Evolutionary conservation across 176 grass and related monocot species (phyloP).

Genomic region (Aegilops umbellulata): DNA sequence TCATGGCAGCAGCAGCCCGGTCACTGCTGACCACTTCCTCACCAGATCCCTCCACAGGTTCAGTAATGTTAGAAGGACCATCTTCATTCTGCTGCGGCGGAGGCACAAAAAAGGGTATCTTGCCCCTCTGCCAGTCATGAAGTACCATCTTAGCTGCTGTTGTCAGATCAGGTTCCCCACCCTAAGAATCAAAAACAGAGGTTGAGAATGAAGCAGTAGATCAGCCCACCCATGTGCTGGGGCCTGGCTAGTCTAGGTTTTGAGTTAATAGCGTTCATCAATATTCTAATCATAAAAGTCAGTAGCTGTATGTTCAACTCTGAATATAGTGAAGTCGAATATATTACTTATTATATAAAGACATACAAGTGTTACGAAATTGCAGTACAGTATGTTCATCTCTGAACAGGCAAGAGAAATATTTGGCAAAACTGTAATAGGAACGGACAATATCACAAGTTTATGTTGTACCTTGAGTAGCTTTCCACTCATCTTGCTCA

Average conservation of each 20-base stretch:
- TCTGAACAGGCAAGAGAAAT: background rate
- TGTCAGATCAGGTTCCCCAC: slow-evolving; percentile 85
- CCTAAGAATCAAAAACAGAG: slow-evolving; percentile 47
- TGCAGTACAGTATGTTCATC: too few relatives aligned
- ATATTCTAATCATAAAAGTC: background rate
- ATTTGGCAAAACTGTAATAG: slow-evolving; percentile 5
- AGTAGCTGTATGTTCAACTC: background rate
- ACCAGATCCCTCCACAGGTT: slow-evolving; percentile 29
- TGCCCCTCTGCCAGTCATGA: slow-evolving; percentile 98
- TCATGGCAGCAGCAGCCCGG: slow-evolving; percentile 69
- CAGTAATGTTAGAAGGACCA: slow-evolving; percentile 23
- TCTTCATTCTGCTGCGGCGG: slow-evolving; percentile 45
- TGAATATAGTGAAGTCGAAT: background rate
- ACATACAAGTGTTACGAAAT: background rate
- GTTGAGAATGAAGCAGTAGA: background rate
- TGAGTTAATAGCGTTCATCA: background rate
- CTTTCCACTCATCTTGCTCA: slow-evolving; percentile 78
- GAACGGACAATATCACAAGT: background rate
- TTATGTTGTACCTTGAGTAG: slow-evolving; percentile 71
- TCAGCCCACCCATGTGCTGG: background rate
- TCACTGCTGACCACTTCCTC: slow-evolving; percentile 54
- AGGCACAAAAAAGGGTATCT: slow-evolving; percentile 90
- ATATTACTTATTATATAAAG: background rate
- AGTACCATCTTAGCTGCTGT: slow-evolving; percentile 94
- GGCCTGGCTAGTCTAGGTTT: background rate